A percentile compares a stretch with the other conserved stretches of the same genome.
Conservation (phyloP, 345 rosid genomes). For the Salix dunnii region DNA sequence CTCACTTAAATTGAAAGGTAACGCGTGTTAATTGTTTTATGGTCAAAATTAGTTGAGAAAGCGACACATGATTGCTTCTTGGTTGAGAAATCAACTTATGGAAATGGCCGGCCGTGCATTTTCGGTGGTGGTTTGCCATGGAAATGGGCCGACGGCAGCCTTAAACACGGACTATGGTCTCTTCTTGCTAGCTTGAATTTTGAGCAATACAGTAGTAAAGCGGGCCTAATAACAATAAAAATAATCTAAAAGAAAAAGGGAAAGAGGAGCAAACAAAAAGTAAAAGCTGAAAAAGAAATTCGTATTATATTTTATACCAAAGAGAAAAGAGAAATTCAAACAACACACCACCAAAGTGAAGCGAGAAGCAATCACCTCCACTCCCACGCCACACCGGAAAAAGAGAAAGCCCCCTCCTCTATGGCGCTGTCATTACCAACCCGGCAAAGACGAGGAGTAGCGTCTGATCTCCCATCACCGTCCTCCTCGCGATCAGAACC, state of each 20-base stretch:
- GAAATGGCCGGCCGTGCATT: not conserved
- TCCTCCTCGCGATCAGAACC: slow-evolving; percentile 31
- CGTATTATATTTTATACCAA: too few relatives aligned
- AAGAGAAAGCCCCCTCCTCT: not conserved
- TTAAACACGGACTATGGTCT: not conserved
- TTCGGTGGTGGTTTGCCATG: not conserved
- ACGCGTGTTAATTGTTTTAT: too few relatives aligned
- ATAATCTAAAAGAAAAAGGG: too few relatives aligned
- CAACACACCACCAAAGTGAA: not conserved
- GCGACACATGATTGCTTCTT: not conserved
- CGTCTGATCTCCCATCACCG: slow-evolving; percentile 42
- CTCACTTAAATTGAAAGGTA: not conserved
- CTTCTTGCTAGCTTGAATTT: not conserved
- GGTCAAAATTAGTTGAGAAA: too few relatives aligned
- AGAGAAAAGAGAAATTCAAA: too few relatives aligned
- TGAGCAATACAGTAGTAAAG: too few relatives aligned
- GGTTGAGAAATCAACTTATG: too few relatives aligned
- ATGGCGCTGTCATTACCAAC: slow-evolving; percentile 26
- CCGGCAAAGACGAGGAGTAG: slow-evolving; percentile 63
- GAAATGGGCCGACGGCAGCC: not conserved
- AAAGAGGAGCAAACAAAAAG: not conserved
- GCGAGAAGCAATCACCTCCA: too few relatives aligned
- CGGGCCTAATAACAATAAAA: too few relatives aligned
- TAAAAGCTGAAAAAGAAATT: not conserved
- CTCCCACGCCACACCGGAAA: not conserved